Evolutionary conservation across 257 asterid genomes (phyloP), one percentile per base, ranked within the genome.

Genomic region (Lantana camara): DNA sequence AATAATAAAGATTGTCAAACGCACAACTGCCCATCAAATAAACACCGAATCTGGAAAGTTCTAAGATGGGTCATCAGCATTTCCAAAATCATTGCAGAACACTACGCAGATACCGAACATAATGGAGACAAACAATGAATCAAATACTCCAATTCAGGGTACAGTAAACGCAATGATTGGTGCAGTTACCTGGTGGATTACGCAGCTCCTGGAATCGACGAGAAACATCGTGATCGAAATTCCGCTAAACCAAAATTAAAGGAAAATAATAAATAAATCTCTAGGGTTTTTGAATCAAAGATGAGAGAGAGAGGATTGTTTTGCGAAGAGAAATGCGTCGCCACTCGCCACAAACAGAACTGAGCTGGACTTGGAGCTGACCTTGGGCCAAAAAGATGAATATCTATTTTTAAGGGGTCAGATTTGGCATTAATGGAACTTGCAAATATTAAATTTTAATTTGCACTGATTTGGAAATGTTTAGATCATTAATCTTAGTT

Each of bases 241-340:
- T 41, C 29, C 9, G 22, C 16, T 16, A 41, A 64, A 4, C 22
- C 8, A 16, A 27, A 27, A 10, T 4, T 15, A 49, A 24, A 41
- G 23, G 11, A 3, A 19, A 46, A 21, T 0, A 24, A 30, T 10
- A n/a, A 48, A 19, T 19, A 20, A n/a, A 12, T 7, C 5, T 22
- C 32, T 67, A 66, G 75, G 81, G 75, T 66, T 71, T 56, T 32
- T 56, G 52, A 59, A 52, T 16, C 57, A 34, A 17, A 67, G 71
- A 27, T 56, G 56, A 61, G 42, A 30, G 75, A 54, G 21, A 42
- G 63, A 54, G 75, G 37, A 35, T n/a, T 46, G 22, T 34, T 53
- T 10, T 44, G 50, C 35, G 14, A 57, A 62, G 61, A 49, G 51
- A 41, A 57, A 62, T 17, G 15, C 47, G 60, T 44, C 72, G 61